Base-by-base conservation (phyloP, 2,329 filamentous ascomycete species). In the Myriosclerotinia duriaeana region DNA sequence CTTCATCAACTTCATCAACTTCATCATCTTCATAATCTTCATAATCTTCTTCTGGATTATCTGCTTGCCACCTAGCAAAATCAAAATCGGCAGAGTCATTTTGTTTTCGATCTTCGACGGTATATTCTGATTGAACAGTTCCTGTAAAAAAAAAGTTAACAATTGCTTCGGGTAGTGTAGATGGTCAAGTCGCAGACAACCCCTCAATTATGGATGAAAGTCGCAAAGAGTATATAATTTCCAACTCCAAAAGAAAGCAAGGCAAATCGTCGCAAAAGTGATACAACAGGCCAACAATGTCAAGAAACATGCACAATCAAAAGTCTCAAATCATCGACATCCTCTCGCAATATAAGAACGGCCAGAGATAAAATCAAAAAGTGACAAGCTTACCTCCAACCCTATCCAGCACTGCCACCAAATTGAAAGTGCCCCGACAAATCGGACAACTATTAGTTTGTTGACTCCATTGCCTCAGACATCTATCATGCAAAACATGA, bases 381-480 rank as follows among this genome's bases (percentile, higher is more conserved):
- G 22, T 22, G 52, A 70, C 68, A 66, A 67, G 82, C 86, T 80
- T 85, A 95, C 92, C 92, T 83, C 92, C 90, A 74, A 93, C 80
- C 72, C 84, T 87, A 75, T 90, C 87, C 78, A 90, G 90, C 69
- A 99, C 88, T 77, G 95, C 88, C 71, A 99, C 93, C 73, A 89
- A 81, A 79, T 98, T 94, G 81, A 99, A 98, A 70, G 85, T 87
- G 74, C 92, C 90, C 72, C 95, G 91, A 80, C 95, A 99, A 78
- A 99, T 97, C 55, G 95, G 95, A 78, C 95, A 99, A 77, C 93
- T 97, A 79, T 98, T 99, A 70, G 95, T 94, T 78, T 96, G 90
- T 79, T 96, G 92, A 55, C 94, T 92, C 95, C 95, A 99, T 72
- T 93, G 92, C 73, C 90, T 90, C 72, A 99, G 84, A 78, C 95